Percentiles rank a stretch among this genome's conserved stretches.
phyloP scores from a whole-genome alignment of 2,329 filamentous ascomycete genomes.

The Fusarium ramigenum region DNA sequence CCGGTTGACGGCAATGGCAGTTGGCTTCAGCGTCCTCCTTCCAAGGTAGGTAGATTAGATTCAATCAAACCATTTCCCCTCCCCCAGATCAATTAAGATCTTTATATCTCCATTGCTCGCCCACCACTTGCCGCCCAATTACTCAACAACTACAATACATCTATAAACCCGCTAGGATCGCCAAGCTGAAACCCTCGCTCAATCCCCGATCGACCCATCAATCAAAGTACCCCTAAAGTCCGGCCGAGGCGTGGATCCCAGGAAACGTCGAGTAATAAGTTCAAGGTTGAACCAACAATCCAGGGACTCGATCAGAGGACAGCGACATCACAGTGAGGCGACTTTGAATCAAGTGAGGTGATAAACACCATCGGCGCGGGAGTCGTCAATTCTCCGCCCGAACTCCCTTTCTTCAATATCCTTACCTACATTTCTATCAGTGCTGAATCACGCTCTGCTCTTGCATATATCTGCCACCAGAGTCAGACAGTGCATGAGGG shows the following conservation, averaged over 20 bases:
- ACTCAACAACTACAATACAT: background rate
- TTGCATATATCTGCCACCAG: background rate
- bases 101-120: background rate
- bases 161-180: conserved; percentile 8
- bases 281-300: conserved; percentile 17
- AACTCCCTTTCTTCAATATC: conserved; percentile 1
- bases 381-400: background rate
- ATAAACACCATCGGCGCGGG: background rate
- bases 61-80: background rate
- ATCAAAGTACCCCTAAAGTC: conserved; percentile 10
- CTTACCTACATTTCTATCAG: background rate
- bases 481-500: background rate
- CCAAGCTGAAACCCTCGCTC: conserved; percentile 31
- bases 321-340: conserved; percentile 24
- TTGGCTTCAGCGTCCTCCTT: conserved; percentile 8
- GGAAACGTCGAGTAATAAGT: conserved; percentile 25
- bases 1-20: conserved; percentile 2
- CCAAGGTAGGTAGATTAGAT: conserved; percentile 7
- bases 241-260: conserved; percentile 10
- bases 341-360: conserved; percentile 29
- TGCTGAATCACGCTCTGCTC: background rate
- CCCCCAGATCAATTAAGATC: conserved; percentile 5
- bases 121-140: background rate
- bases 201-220: conserved; percentile 20
- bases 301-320: background rate